A percentile compares a stretch with the other conserved stretches of the same genome.
These are phyloP conservation scores for Epicoccum nigrum DNA, from an alignment of 2,329 filamentous ascomycete species.

Conservation along the genomic window DNA sequence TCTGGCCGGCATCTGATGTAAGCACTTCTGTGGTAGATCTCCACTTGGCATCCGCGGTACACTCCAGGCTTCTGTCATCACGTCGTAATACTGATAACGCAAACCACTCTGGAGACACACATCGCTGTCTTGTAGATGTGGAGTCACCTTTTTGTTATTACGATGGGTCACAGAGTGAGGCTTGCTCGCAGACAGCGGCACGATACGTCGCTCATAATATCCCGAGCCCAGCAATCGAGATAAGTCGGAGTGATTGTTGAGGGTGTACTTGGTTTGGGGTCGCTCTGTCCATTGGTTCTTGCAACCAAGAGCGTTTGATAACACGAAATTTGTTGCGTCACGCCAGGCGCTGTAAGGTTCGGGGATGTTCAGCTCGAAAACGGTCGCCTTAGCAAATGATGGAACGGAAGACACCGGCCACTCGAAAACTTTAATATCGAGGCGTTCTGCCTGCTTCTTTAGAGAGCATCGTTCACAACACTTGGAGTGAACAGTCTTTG, in stretches of 20 bases:
- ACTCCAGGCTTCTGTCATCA: conserved; percentile 22
- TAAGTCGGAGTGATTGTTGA: conserved; percentile 22
- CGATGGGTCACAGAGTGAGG: conserved; percentile 48
- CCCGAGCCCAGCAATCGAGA: conserved; percentile 1
- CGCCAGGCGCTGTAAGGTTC: conserved; percentile 55
- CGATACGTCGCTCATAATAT: conserved; percentile 28
- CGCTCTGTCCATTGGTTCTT: neutral
- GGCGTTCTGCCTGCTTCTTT: conserved; percentile 33
- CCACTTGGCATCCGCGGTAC: conserved; percentile 13
- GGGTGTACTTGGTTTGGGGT: conserved; percentile 14
- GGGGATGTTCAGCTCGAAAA: conserved; percentile 61
- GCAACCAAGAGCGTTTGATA: conserved; percentile 48
- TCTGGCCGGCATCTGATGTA: conserved; percentile 47
- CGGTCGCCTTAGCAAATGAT: conserved; percentile 49
- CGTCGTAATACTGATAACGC: conserved; percentile 44
- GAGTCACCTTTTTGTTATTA: conserved; percentile 27
- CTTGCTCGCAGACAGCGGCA: conserved; percentile 47
- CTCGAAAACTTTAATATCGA: conserved; percentile 60
- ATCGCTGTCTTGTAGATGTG: conserved; percentile 33
- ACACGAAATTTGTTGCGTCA: conserved; percentile 53
- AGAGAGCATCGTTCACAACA: conserved; percentile 43
- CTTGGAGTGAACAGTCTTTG: conserved; percentile 8
- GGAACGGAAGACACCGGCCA: conserved; percentile 58
- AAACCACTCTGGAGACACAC: conserved; percentile 58
- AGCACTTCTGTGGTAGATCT: conserved; percentile 43